phyloP scores from a whole-genome alignment of 257 asterid species.

The Capsicum chinense region DNA sequence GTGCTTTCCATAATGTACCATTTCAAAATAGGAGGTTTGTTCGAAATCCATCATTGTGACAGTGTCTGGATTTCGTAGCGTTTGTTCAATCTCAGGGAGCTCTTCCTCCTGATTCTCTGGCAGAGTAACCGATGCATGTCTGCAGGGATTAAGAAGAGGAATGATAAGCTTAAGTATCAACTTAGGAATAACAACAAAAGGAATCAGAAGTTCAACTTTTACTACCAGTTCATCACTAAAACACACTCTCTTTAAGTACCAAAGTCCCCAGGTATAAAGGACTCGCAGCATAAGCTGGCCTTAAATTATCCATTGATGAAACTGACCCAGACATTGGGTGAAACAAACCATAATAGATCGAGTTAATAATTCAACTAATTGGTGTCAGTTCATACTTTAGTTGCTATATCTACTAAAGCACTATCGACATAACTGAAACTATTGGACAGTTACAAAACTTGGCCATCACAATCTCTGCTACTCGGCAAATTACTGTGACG shows the following conservation, averaged over 20 bases:
- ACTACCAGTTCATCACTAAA: slow-evolving; percentile 17
- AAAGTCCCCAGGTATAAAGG: neutral
- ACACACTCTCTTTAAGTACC: neutral
- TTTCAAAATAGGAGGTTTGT: slow-evolving; percentile 59
- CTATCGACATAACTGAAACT: neutral
- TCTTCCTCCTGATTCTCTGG: slow-evolving; percentile 64
- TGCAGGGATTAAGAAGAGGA: slow-evolving; percentile 33
- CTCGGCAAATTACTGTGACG: neutral
- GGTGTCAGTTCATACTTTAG: neutral
- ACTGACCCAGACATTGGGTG: neutral
- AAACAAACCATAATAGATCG: neutral
- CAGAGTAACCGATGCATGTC: slow-evolving; percentile 66
- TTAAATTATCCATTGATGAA: slow-evolving; percentile 18
- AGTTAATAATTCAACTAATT: slow-evolving; percentile 7
- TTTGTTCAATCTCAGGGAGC: slow-evolving; percentile 59
- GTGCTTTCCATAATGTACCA: slow-evolving; percentile 49
- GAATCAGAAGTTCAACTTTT: neutral
- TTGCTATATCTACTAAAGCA: neutral
- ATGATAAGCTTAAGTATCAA: neutral
- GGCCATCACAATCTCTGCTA: neutral
- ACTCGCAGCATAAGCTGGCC: neutral
- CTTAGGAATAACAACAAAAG: neutral
- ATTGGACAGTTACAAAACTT: neutral
- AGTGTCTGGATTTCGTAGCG: slow-evolving; percentile 50
- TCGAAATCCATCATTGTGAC: slow-evolving; percentile 61